These are phyloP conservation scores for Cardamine chenopodiifolia DNA, from an alignment of 345 rosid species.

Conservation along the genomic window DNA sequence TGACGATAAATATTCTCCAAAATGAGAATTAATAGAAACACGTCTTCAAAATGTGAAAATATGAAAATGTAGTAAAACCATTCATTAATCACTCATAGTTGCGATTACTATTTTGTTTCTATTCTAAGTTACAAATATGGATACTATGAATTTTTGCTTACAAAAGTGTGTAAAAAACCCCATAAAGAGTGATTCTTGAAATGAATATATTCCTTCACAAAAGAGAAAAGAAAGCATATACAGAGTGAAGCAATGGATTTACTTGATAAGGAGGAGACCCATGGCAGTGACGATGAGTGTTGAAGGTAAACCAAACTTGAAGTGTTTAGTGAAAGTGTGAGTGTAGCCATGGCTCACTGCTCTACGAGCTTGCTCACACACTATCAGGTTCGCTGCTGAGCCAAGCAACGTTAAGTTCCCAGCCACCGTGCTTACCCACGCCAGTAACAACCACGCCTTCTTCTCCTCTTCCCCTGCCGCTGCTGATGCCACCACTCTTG, in stretches of 20 bases:
- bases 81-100: neutral
- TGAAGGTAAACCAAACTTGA: constrained; percentile 79
- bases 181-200: no score
- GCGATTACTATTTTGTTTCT: neutral
- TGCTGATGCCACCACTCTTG: constrained; percentile 70
- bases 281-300: constrained; percentile 66
- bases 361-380: constrained; percentile 81
- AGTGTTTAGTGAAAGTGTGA: constrained; percentile 70
- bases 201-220: neutral
- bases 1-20: no score
- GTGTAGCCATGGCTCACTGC: constrained; percentile 55
- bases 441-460: constrained; percentile 82
- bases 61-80: no score
- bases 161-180: no score
- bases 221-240: neutral
- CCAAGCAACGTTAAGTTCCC: constrained; percentile 86
- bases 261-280: constrained; percentile 61
- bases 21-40: no score
- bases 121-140: neutral
- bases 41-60: no score
- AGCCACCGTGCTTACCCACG: constrained; percentile 88
- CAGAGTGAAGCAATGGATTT: constrained; percentile 5
- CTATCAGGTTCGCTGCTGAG: constrained; percentile 87
- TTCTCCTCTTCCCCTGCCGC: constrained; percentile 59
- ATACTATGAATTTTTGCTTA: neutral